phyloP scores from a whole-genome alignment of 768 basidiomycete genomes.

The Hericium erinaceus region DNA sequence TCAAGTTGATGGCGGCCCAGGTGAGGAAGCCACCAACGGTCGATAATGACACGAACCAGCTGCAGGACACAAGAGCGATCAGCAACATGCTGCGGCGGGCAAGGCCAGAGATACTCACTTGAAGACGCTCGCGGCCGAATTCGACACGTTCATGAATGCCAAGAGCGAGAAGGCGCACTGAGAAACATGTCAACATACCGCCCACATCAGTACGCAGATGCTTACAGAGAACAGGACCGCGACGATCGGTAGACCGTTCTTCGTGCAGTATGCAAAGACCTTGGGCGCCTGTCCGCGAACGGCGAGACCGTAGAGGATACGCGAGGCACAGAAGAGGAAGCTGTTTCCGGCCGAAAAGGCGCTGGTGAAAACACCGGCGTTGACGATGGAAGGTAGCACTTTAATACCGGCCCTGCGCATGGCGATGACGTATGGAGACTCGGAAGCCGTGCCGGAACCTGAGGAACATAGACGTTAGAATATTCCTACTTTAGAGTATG shows the following conservation, averaged over 20 bases:
- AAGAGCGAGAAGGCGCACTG: constrained; percentile 34
- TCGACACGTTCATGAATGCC: constrained; percentile 58
- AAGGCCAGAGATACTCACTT: constrained; percentile 26
- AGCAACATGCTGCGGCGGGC: not conserved
- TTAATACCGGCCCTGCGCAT: constrained; percentile 64
- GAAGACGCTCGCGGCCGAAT: constrained; percentile 49
- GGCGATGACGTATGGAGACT: constrained; percentile 83
- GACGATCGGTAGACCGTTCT: constrained; percentile 40
- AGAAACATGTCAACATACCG: not conserved
- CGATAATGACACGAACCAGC: constrained; percentile 63
- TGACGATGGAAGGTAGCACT: constrained; percentile 60
- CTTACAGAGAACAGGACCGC: constrained; percentile 24
- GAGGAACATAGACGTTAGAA: not conserved
- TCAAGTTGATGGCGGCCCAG: constrained; percentile 62
- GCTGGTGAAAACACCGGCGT: constrained; percentile 60
- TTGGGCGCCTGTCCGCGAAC: constrained; percentile 29
- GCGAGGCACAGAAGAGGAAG: constrained; percentile 44
- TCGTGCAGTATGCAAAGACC: constrained; percentile 39
- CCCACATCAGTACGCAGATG: not conserved
- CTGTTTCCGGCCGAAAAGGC: constrained; percentile 69
- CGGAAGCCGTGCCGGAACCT: constrained; percentile 52
- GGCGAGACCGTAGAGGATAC: constrained; percentile 32
- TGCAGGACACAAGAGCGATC: constrained; percentile 13
- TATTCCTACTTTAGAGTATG: not conserved
- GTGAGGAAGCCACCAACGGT: constrained; percentile 61